Evolutionary conservation across 805 yeast genomes (phyloP).

Genomic region (Candida quercuum): DNA sequence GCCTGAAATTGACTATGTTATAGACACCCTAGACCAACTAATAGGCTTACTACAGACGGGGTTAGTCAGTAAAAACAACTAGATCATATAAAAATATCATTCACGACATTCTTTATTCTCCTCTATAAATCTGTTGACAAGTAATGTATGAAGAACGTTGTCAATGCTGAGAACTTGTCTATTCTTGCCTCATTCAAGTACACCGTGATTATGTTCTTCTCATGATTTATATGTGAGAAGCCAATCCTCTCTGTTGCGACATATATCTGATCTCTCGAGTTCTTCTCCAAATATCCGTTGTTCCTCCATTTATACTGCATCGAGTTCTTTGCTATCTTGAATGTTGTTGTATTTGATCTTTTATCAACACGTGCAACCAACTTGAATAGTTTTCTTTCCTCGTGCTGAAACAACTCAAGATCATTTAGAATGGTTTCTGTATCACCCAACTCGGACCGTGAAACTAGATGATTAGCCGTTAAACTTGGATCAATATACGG

Average conservation of each 20-base stretch:
- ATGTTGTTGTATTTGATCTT: background rate
- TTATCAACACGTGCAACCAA: background rate
- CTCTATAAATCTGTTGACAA: too few species aligned
- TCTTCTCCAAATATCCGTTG: slow-evolving; percentile 18
- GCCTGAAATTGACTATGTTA: slow-evolving; percentile 21
- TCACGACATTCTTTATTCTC: too few species aligned
- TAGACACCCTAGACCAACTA: slow-evolving; percentile 31
- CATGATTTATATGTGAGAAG: slow-evolving; percentile 1
- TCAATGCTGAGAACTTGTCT: slow-evolving; percentile 11
- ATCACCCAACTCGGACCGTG: slow-evolving; percentile 2
- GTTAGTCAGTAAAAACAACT: slow-evolving; percentile 11
- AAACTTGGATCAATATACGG: slow-evolving; percentile 17
- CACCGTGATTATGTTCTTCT: slow-evolving; percentile 3
- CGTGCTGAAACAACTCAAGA: slow-evolving; percentile 1
- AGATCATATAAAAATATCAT: too few species aligned
- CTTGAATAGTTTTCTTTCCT: slow-evolving; percentile 5
- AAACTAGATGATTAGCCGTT: slow-evolving; percentile 2
- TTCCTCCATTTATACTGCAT: slow-evolving; percentile 14
- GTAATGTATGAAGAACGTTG: slow-evolving; percentile 13
- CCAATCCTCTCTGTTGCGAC: slow-evolving; percentile 14
- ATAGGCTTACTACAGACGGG: slow-evolving; percentile 32
- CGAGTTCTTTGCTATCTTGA: slow-evolving; percentile 4
- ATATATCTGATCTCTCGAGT: slow-evolving; percentile 1
- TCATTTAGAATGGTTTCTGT: background rate
- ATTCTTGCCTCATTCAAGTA: slow-evolving; percentile 10